A percentile compares a stretch with the other conserved stretches of the same genome.
Evolutionary conservation across 169 alveolate species (phyloP).

Genomic region (Plasmodium gaboni): DNA sequence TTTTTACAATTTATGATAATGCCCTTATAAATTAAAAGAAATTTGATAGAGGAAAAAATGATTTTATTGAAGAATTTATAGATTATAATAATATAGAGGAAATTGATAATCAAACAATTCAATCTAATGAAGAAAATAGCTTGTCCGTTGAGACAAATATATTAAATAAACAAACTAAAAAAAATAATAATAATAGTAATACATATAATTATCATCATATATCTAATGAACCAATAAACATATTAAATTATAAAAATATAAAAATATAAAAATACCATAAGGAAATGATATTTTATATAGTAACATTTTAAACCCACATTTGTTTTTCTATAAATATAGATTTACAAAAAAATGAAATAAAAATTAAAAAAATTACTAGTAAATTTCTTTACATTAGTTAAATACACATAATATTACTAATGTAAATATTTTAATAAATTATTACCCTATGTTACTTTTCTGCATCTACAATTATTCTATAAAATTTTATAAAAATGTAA

Average conservation of each 20-base stretch:
- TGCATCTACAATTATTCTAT: conserved; percentile 40
- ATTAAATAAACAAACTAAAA: too few species aligned
- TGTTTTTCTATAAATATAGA: conserved; percentile 15
- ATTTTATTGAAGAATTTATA: not conserved
- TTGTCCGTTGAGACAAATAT: too few species aligned
- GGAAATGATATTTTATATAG: conserved; percentile 28
- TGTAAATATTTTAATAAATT: conserved; percentile 1
- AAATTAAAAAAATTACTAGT: conserved; percentile 5
- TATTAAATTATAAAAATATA: not conserved
- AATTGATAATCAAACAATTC: not conserved
- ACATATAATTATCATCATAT: not conserved
- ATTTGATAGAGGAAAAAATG: not conserved
- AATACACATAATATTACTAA: not conserved
- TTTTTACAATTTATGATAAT: conserved; percentile 10
- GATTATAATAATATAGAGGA: not conserved
- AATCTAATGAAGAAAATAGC: not conserved
- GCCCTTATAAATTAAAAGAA: not conserved
- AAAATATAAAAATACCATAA: not conserved
- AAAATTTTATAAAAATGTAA: conserved; percentile 9
- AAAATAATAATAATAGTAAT: not conserved
- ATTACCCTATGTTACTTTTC: conserved; percentile 22
- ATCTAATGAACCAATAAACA: not conserved
- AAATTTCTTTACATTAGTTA: not conserved
- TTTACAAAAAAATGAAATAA: not conserved
- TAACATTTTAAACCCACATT: conserved; percentile 32